These are phyloP conservation scores for Plenodomus biglobosus DNA, from an alignment of 2,329 filamentous ascomycete genomes.

Conservation along the genomic window DNA sequence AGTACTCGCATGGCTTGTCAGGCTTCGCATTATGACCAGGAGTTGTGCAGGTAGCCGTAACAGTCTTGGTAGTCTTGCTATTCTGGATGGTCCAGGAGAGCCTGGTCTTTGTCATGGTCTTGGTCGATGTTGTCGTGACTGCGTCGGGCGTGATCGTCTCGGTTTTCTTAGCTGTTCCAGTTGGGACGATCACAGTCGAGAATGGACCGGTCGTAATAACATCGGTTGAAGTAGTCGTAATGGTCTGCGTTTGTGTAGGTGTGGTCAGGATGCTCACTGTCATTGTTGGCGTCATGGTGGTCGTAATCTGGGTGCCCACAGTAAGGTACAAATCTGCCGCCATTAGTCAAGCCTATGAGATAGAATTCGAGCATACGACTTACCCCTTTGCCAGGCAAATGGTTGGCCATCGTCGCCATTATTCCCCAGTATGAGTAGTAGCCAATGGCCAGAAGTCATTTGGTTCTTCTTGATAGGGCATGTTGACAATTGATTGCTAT, in stretches of 20 bases:
- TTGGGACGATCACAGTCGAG: slow-evolving; percentile 36
- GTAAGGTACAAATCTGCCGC: slow-evolving; percentile 35
- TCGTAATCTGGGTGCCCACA: slow-evolving; percentile 36
- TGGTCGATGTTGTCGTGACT: slow-evolving; percentile 28
- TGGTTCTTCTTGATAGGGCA: slow-evolving; percentile 49
- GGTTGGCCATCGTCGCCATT: slow-evolving; percentile 47
- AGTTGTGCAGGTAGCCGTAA: slow-evolving; percentile 43
- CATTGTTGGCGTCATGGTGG: slow-evolving; percentile 37
- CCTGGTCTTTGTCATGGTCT: slow-evolving; percentile 30
- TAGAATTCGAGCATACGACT: slow-evolving; percentile 16
- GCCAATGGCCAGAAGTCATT: slow-evolving; percentile 50
- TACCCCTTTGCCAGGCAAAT: slow-evolving; percentile 51
- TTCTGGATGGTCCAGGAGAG: slow-evolving; percentile 30
- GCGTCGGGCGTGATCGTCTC: slow-evolving; percentile 37
- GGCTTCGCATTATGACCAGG: slow-evolving; percentile 28
- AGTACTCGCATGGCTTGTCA: slow-evolving; percentile 42
- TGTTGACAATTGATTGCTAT: slow-evolving; percentile 44
- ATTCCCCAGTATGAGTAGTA: slow-evolving; percentile 49
- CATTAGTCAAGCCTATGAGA: slow-evolving; percentile 8
- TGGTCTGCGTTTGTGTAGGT: slow-evolving; percentile 27
- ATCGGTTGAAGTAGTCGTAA: slow-evolving; percentile 26
- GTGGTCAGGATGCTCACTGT: slow-evolving; percentile 37
- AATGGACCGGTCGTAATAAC: slow-evolving; percentile 31
- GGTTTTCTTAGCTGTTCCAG: slow-evolving; percentile 34
- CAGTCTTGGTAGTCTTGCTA: slow-evolving; percentile 38